A percentile compares a stretch with the other conserved stretches of the same genome.
These are phyloP conservation scores for Domatiomyces globalis DNA, from an alignment of 2,329 filamentous ascomycete species.

Conservation along the genomic window DNA sequence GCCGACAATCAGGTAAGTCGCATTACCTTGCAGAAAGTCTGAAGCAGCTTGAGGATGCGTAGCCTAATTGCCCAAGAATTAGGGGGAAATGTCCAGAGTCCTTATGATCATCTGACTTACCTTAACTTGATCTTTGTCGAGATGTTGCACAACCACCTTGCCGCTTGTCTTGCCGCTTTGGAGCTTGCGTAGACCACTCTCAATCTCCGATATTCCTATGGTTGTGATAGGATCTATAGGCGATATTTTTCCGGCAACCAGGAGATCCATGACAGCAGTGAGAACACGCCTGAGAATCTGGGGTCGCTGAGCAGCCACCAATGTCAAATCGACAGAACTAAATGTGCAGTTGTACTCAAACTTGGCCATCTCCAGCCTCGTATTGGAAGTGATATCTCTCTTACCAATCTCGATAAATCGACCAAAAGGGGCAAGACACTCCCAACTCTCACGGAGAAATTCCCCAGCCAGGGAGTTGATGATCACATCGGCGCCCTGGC, in stretches of 20 bases:
- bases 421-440: conserved; percentile 23
- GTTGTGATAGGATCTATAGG: conserved; percentile 22
- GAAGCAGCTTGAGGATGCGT: not conserved
- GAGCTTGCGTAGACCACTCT: conserved; percentile 22
- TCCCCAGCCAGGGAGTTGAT: conserved; percentile 21
- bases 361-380: conserved; percentile 27
- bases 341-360: conserved; percentile 20
- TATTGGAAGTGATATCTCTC: conserved; percentile 27
- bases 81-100: not conserved
- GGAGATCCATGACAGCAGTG: not conserved
- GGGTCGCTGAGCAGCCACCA: not conserved
- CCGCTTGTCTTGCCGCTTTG: conserved; percentile 26
- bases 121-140: conserved; percentile 16
- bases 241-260: conserved; percentile 13
- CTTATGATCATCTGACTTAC: not conserved
- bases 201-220: conserved; percentile 20
- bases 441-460: conserved; percentile 17
- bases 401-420: conserved; percentile 36
- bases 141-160: conserved; percentile 25
- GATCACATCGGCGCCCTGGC: conserved; percentile 14
- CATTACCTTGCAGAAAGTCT: conserved; percentile 2
- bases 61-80: not conserved
- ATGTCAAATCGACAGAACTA: not conserved
- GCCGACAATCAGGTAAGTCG: conserved; percentile 27
- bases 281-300: conserved; percentile 6